A percentile compares a stretch with the other conserved stretches of the same genome.
phyloP scores from a whole-genome alignment of 345 rosid genomes.

The Populus euphratica region DNA sequence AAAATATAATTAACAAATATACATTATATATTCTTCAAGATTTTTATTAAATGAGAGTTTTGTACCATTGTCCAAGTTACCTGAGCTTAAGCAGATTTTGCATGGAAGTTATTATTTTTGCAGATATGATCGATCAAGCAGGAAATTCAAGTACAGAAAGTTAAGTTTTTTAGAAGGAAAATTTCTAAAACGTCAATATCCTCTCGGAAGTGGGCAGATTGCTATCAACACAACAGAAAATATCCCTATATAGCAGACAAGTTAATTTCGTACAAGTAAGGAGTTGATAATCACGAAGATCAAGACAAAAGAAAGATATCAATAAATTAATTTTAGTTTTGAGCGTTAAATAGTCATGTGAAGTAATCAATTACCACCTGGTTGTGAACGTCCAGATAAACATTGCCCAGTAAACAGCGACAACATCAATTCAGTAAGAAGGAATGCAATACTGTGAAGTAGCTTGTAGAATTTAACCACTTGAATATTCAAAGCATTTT shows the following conservation, averaged over 20 bases:
- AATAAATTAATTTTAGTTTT: no score
- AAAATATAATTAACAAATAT: no score
- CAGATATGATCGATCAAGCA: neutral
- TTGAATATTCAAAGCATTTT: neutral
- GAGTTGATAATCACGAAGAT: neutral
- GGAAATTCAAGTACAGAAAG: neutral
- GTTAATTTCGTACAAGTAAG: neutral
- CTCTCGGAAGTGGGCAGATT: neutral
- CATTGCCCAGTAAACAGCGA: no score
- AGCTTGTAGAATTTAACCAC: neutral
- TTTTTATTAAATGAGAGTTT: no score
- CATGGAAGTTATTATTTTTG: neutral
- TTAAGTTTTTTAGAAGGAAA: neutral
- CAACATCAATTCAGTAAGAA: neutral
- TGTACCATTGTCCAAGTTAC: no score
- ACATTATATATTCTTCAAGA: no score
- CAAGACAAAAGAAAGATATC: neutral
- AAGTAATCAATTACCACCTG: neutral
- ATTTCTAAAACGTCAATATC: neutral
- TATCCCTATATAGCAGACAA: no score
- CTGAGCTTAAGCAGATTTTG: no score
- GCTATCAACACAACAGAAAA: neutral
- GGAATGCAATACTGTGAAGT: neutral
- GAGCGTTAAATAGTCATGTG: neutral
- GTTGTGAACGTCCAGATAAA: neutral